Conservation (phyloP, 2,329 filamentous ascomycete genomes). For the Sclerotinia trifoliorum region DNA sequence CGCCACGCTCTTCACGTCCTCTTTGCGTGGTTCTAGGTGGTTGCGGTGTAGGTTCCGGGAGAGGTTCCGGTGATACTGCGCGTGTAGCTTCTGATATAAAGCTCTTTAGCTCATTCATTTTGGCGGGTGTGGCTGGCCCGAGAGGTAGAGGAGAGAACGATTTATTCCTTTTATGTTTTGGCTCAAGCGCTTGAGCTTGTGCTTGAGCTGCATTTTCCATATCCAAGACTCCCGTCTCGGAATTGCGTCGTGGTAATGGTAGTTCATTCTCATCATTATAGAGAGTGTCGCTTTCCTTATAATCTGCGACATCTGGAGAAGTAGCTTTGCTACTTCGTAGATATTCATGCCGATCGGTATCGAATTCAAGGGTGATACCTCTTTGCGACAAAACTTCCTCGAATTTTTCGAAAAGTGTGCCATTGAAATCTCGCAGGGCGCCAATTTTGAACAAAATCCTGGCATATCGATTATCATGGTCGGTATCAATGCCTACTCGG, state of each 20-base stretch:
- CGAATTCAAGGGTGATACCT: conserved; percentile 69
- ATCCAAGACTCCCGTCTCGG: conserved; percentile 39
- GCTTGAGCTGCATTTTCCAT: conserved; percentile 25
- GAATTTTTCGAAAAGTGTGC: conserved; percentile 67
- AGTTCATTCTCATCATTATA: conserved; percentile 26
- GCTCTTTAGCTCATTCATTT: conserved; percentile 19
- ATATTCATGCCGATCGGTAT: conserved; percentile 39
- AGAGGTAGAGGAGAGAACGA: conserved; percentile 29
- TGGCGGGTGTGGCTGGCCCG: conserved; percentile 17
- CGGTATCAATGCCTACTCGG: conserved; percentile 66
- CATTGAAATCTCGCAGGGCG: conserved; percentile 53
- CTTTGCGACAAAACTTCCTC: conserved; percentile 64
- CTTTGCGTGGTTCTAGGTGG: conserved; percentile 23
- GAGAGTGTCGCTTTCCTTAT: conserved; percentile 25
- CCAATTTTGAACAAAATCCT: conserved; percentile 78
- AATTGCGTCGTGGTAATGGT: conserved; percentile 37
- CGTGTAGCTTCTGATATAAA: conserved; percentile 26
- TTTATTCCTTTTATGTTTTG: conserved; percentile 28
- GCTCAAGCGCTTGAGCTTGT: conserved; percentile 19
- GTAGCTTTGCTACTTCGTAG: conserved; percentile 15
- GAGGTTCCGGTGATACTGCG: conserved; percentile 15
- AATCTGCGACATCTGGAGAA: conserved; percentile 11
- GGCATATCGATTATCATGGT: conserved; percentile 72
- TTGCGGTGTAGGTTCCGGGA: conserved; percentile 8
- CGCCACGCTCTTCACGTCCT: conserved; percentile 22